Conservation (phyloP, 495 filamentous ascomycete species). For the Articulospora tetracladia region DNA sequence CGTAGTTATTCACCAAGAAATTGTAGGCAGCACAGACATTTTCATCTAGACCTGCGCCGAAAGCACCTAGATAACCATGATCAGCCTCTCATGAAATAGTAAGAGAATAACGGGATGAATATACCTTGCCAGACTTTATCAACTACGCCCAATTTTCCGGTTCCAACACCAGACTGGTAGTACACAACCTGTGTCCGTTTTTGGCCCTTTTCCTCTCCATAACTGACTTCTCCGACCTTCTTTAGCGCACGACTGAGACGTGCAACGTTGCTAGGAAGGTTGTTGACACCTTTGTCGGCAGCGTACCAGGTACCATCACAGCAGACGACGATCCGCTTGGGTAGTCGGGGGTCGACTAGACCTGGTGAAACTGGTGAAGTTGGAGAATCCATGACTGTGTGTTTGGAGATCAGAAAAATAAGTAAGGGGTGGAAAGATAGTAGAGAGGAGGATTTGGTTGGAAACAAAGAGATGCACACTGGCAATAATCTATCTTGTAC, state of each 20-base stretch:
- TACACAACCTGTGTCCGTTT: slow-evolving; percentile 45
- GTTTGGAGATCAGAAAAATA: background rate
- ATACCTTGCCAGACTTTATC: slow-evolving; percentile 23
- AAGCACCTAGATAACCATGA: slow-evolving; percentile 33
- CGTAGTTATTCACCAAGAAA: slow-evolving; percentile 62
- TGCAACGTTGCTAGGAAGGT: slow-evolving; percentile 43
- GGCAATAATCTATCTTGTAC: no score
- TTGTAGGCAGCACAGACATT: slow-evolving; percentile 62
- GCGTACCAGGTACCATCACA: slow-evolving; percentile 46
- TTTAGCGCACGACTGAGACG: slow-evolving; percentile 35
- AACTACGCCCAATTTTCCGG: slow-evolving; percentile 23
- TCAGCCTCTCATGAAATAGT: background rate
- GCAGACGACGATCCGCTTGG: slow-evolving; percentile 25
- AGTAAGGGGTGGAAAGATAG: background rate
- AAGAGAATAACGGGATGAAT: no score
- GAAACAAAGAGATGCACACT: no score
- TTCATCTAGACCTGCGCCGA: slow-evolving; percentile 42
- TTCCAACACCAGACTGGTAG: slow-evolving; percentile 54
- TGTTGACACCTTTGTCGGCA: slow-evolving; percentile 26
- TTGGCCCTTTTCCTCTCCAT: slow-evolving; percentile 23
- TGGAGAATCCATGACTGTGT: background rate
- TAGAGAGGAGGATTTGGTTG: no score
- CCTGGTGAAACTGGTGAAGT: background rate
- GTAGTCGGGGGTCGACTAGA: background rate
- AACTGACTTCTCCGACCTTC: slow-evolving; percentile 18